Evolutionary conservation across 805 yeast genomes (phyloP), one percentile per base, ranked within the genome.

Genomic region (Yamadazyma takamatsuzukensis): DNA sequence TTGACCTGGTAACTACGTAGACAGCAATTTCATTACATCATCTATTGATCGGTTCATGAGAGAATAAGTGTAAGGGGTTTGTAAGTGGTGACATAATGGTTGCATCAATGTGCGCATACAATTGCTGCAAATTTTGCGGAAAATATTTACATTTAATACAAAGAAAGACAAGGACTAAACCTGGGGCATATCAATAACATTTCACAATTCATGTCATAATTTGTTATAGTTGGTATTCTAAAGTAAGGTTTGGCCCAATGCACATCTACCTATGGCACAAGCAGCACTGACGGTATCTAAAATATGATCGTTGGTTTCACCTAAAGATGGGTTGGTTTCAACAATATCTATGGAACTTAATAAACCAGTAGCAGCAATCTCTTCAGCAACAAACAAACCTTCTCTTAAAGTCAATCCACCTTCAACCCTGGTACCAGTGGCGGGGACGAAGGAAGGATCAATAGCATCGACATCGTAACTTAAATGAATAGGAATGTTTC

Each of bases 401-500:
- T 90, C 98, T 64, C 98, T 77, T 59, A 90, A 72, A 6, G 96
- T 81, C 44, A 90, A 69, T 3, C 98, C 98, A 44, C 97, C 97
- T 57, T 95, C 80, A 11, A 90, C 98, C 26, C 97, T 90, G 1
- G 98, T 93, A 34, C 98, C 98, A 1, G 98, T 90, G 24, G 97
- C 95, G 13, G 96, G 97, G 10, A 93, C 96, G 53, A 70, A 88
- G 41, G 78, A 72, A 29, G 97, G 97, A 61, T 90, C 98, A 37
- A 93, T 81, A 26, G 97, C 97, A 61, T 90, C 98, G 27, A 90
- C 97, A 54, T 90, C 98, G 56, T 89, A 90, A 17, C 94, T 82
- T 44, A 93, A 63, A 66, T 90, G 96, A 42, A 93, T 72, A 30
- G 98, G 97, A 29, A 46, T 45, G 10, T 73, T 61, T 34, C 72